Base-by-base conservation (phyloP, 371 early-diverging fungal species). In the Syncephalastrum racemosum region DNA sequence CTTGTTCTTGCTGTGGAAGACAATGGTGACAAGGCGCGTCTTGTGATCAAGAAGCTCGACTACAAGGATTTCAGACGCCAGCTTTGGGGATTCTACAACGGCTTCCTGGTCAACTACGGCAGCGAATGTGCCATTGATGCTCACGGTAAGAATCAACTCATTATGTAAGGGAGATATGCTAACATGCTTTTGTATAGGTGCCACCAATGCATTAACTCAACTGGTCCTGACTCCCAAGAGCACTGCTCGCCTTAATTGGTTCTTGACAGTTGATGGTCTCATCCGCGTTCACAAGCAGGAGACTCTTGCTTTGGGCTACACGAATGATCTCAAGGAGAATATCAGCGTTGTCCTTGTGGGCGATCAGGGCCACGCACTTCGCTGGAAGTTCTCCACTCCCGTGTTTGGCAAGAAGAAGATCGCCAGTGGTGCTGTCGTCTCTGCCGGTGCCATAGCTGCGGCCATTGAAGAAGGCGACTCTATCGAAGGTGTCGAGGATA, bases 41-140 rank as follows among this genome's bases (percentile, higher is more conserved):
- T 77, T 4, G 62, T 68, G 16, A 46, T 69, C 15, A 57, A 60
- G 20, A 69, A 66, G 41, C 44, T 73, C 10, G 64, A 68, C 13
- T 71, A 63, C 50, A 58, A 62, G 41, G 49, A 61, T 19, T 73
- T 65, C 59, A 59, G 62, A 23, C 42, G 49, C 23, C 83, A 81
- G 57, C 64, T 83, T n/a, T 83, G 83, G 83, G 71, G 76, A 44
- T 79, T 67, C 51, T 70, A 70, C 19, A 65, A 78, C 52, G 79
- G 79, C 49, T 70, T 69, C 56, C 58, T 83, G 57, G 70, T 78
- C 60, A 83, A 83, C 44, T 80, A 79, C 58, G 78, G 77, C 18
- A 77, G 60, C 51, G 70, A 73, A 12, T 60, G 64, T 58, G 79
- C 75, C 2, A 60, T 83, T 36, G 67, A 63, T 41, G 49, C 74